phyloP scores from a whole-genome alignment of 257 asterid species.

The Pogostemon cablin region DNA sequence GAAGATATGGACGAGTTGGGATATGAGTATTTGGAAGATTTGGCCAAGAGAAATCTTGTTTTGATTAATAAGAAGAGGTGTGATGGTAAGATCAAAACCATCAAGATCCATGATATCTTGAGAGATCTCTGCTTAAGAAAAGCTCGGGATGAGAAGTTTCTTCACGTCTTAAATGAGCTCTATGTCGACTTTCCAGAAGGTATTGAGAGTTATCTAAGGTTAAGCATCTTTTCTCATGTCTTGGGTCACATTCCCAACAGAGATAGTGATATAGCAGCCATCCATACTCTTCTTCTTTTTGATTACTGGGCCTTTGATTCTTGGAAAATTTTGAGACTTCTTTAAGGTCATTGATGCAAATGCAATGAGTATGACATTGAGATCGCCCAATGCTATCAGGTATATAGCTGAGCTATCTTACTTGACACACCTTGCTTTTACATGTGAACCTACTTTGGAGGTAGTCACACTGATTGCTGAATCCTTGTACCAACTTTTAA shows the following conservation, averaged over 20 bases:
- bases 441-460: background rate
- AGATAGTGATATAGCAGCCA: background rate
- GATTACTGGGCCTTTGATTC: background rate
- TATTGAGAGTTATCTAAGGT: background rate
- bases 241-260: background rate
- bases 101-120: background rate
- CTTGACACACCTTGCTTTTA: slow-evolving; percentile 23
- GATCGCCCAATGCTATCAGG: background rate
- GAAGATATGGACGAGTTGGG: background rate
- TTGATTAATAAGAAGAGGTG: background rate
- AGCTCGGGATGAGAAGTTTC: background rate
- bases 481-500: background rate
- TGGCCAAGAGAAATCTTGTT: slow-evolving; percentile 5
- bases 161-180: background rate
- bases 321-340: background rate
- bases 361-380: background rate
- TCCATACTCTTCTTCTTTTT: slow-evolving; percentile 17
- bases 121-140: background rate
- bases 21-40: background rate
- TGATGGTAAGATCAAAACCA: background rate
- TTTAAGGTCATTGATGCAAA: slow-evolving; percentile 4
- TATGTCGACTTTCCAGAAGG: background rate
- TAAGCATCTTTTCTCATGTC: background rate
- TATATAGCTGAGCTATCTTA: background rate
- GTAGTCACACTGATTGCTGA: background rate